These are phyloP conservation scores for Cladophialophora psammophila DNA, from an alignment of 2,329 filamentous ascomycete species.

Conservation along the genomic window DNA sequence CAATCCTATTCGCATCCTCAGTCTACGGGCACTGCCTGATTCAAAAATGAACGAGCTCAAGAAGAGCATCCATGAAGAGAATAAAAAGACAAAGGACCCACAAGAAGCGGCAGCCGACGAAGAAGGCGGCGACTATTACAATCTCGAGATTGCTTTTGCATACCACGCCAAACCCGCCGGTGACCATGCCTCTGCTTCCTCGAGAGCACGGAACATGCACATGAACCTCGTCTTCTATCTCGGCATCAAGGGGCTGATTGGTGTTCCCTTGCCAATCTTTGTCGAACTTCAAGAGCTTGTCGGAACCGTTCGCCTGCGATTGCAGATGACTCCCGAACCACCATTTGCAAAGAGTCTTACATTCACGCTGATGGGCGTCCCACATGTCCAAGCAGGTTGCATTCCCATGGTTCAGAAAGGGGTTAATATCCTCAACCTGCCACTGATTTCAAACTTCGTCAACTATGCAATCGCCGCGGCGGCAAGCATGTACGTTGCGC, in stretches of 20 bases:
- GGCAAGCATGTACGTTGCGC: constrained; percentile 89
- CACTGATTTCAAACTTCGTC: constrained; percentile 93
- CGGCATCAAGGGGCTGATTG: constrained; percentile 86
- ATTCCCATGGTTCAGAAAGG: constrained; percentile 91
- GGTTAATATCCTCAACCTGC: constrained; percentile 88
- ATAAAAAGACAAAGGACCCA: constrained; percentile 81
- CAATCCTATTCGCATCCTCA: constrained; percentile 88
- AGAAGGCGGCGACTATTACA: constrained; percentile 91
- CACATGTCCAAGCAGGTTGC: constrained; percentile 87
- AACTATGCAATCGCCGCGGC: constrained; percentile 92
- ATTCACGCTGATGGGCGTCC: constrained; percentile 92
- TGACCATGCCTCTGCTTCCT: constrained; percentile 73
- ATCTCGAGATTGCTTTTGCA: constrained; percentile 86
- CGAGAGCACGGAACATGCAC: constrained; percentile 93
- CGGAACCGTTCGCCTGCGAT: constrained; percentile 80
- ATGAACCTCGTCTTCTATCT: constrained; percentile 96
- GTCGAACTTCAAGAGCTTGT: constrained; percentile 92
- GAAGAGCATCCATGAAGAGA: constrained; percentile 77
- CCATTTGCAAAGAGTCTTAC: constrained; percentile 92
- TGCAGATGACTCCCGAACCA: constrained; percentile 87
- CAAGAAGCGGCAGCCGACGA: constrained; percentile 88
- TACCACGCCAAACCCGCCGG: constrained; percentile 85
- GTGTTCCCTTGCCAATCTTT: constrained; percentile 84
- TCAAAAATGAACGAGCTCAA: constrained; percentile 82
- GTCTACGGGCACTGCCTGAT: constrained; percentile 84